A percentile compares a stretch with the other conserved stretches of the same genome.
phyloP scores from a whole-genome alignment of 495 filamentous ascomycete genomes.

The Xylaria venustula region DNA sequence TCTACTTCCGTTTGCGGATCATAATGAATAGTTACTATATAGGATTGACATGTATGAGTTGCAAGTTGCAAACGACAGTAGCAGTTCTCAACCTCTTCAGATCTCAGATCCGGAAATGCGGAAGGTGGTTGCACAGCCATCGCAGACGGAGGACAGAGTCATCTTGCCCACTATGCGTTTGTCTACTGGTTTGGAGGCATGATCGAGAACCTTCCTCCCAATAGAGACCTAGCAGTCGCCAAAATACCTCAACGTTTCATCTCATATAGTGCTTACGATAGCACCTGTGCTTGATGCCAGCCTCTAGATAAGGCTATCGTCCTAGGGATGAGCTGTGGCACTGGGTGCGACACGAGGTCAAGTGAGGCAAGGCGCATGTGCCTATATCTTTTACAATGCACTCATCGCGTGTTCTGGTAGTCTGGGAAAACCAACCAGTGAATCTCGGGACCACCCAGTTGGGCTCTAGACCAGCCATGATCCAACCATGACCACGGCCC shows the following conservation, averaged over 20 bases:
- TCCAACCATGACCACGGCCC: constrained; percentile 13
- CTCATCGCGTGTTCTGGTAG: constrained; percentile 17
- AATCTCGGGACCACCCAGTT: constrained; percentile 27
- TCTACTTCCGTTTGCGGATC: constrained; percentile 7
- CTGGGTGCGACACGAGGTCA: constrained; percentile 32
- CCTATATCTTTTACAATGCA: constrained; percentile 12
- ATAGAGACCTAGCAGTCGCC: not conserved
- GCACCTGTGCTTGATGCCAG: not conserved
- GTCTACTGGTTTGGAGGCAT: not conserved
- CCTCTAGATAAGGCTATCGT: constrained; percentile 8
- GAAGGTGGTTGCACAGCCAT: constrained; percentile 3
- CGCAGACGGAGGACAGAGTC: not conserved
- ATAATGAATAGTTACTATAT: constrained; percentile 4
- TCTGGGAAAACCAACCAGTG: constrained; percentile 22
- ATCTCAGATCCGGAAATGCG: constrained; percentile 12
- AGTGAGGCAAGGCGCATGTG: constrained; percentile 43
- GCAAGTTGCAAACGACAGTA: constrained; percentile 1
- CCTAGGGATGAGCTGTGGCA: not conserved
- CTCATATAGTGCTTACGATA: constrained; percentile 7
- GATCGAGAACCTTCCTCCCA: not conserved
- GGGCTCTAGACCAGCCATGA: constrained; percentile 20
- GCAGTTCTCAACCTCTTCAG: constrained; percentile 1
- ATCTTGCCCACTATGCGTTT: not conserved
- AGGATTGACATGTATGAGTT: constrained; percentile 5
- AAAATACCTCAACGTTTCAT: constrained; percentile 3